Evolutionary conservation across 2,329 filamentous ascomycete genomes (phyloP).

Genomic region (Aspergillus arachidicola): DNA sequence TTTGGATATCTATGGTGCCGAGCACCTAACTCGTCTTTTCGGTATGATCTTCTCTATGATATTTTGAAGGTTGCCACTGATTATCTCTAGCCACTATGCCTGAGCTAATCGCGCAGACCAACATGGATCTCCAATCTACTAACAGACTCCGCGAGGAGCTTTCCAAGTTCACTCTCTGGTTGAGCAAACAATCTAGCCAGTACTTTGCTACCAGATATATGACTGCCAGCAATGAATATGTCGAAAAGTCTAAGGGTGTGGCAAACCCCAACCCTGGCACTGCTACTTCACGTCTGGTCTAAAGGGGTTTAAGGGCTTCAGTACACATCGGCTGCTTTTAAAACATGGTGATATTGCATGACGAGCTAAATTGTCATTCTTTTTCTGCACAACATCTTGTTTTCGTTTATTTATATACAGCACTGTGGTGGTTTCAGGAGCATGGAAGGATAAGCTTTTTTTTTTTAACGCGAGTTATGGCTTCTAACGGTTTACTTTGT

Average conservation of each 20-base stretch:
- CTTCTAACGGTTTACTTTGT: slow-evolving; percentile 16
- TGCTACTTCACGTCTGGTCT: slow-evolving; percentile 35
- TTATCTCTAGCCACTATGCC: slow-evolving; percentile 74
- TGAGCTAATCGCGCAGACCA: slow-evolving; percentile 93
- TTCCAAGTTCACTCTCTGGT: slow-evolving; percentile 80
- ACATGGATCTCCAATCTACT: slow-evolving; percentile 93
- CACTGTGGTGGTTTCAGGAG: slow-evolving; percentile 2
- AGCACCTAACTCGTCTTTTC: slow-evolving; percentile 86
- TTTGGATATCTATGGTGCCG: slow-evolving; percentile 85
- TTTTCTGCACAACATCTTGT: not conserved
- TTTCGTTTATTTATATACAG: slow-evolving; percentile 4
- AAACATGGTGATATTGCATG: not conserved
- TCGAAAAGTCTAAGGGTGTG: slow-evolving; percentile 37
- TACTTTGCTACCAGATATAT: slow-evolving; percentile 66
- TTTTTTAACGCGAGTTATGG: slow-evolving; percentile 14
- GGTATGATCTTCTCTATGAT: slow-evolving; percentile 60
- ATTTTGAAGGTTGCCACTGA: slow-evolving; percentile 11
- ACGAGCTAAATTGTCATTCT: not conserved
- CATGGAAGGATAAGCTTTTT: not conserved
- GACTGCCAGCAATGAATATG: slow-evolving; percentile 43
- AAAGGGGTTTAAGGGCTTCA: not conserved
- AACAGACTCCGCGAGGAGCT: slow-evolving; percentile 87
- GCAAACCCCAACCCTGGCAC: slow-evolving; percentile 33
- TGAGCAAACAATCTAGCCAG: slow-evolving; percentile 72
- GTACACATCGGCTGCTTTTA: slow-evolving; percentile 1